Evolutionary conservation across 192 early-diverging fungal genomes (phyloP), one percentile per base, ranked within the genome.

Genomic region (Backusella mclennaniae): DNA sequence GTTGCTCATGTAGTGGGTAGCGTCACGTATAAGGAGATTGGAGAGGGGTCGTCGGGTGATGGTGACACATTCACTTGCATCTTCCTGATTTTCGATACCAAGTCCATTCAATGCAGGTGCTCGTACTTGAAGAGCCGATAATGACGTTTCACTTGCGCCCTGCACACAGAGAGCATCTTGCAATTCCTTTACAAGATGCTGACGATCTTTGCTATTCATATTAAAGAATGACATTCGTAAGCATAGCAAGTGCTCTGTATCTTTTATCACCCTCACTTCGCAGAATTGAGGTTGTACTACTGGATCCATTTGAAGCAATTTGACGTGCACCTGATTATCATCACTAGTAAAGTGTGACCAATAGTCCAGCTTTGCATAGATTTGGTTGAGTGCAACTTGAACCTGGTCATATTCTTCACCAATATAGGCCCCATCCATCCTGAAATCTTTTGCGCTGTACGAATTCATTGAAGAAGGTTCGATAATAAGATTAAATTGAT

Each of bases 1-100:
- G 15, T 56, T 17, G 56, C 17, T 35, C 69, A 81, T 75, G 56
- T 74, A 80, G 73, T 84, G 79, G 4, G 52, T 53, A 1, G 44
- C 15, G 29, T 88, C 85, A 36, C 87, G 80, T 81, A 88, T 83
- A 44, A 88, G 36, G 19, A 88, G 53, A 19, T 73, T 77, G n/a
- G 81, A 72, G 17, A 88, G 66, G 1, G 87, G 87, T 29, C 85
- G 80, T 1, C 76, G 66, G 63, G 82, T 23, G 17, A 35, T 38
- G n/a, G 63, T 44, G n/a, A 69, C 39, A 17, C 33, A 26, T 11
- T 36, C 21, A 19, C 11, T 19, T 21, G 31, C 17, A 3, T 63
- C 39, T 23, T 67, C n/a, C 15, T 39, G 23, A 4, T 53, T 29
- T 39, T 71, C 42, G 14, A 71, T 49, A 19, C 42, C 70, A 6